Base-by-base conservation (phyloP, 345 rosid genomes). In the Jatropha curcas region DNA sequence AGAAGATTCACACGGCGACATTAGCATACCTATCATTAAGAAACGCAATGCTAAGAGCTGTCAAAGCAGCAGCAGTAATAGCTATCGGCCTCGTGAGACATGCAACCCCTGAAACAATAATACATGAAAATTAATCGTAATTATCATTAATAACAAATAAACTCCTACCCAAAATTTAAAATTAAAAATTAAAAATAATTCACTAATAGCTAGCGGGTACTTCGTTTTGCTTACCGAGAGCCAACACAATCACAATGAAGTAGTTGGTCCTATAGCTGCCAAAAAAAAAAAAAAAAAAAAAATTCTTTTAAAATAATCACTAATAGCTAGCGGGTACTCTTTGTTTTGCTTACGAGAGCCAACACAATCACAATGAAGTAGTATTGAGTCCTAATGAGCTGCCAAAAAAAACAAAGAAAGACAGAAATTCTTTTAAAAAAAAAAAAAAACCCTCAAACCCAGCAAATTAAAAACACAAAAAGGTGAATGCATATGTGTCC, bases 181-280 rank as follows among this genome's bases (percentile, higher is more conserved):
- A 35, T 22, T 7, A 30, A 46, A 20, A 41, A 66, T 5, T 33
- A 25, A 28, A 74, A 45, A 7, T 28, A 22, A n/a, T 30, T 20
- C 51, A 43, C 5, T 3, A 34, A 28, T 31, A 56, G 11, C 30
- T 10, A 17, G 17, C n/a, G n/a, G n/a, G n/a, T n/a, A 22, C 2
- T 12, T 61, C 10, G n/a, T 7, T 66, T 60, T 30, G 58, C 95
- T 67, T 79, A 93, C 99, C 98, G 59, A 93, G 93, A 82, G 90
- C 83, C 59, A 89, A 53, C 71, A 92, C 78, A 28, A 96, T 86
- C 97, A 90, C 79, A 53, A 96, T 77, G 88, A 93, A 96, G 73
- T 96, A 96, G 78, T 96, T 96, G 46, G 99, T 93, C 65, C 99
- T 77, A 74, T 93, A 93, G 85, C 99, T 96, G 95, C 88, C 80